Evolutionary conservation across 495 filamentous ascomycete species (phyloP).

Genomic region (Penicillium egyptiacum): DNA sequence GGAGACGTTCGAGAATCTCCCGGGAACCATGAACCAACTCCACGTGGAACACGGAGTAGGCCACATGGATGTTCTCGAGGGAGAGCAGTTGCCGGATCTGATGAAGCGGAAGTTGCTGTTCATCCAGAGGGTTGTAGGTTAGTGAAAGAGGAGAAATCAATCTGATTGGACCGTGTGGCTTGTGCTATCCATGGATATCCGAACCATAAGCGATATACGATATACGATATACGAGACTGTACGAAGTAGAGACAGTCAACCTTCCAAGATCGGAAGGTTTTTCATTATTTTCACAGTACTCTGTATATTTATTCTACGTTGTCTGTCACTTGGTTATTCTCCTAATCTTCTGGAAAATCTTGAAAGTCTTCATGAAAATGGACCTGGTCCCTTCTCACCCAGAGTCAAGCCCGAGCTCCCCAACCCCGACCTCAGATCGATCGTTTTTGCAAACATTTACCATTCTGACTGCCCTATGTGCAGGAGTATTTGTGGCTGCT

Average conservation of each 20-base stretch:
- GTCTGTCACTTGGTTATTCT: background rate
- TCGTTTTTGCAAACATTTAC: background rate
- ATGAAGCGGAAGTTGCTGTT: background rate
- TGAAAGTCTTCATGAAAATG: background rate
- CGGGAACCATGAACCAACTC: background rate
- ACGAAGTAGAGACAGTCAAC: background rate
- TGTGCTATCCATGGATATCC: background rate
- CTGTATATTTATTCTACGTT: background rate
- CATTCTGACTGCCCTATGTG: slow-evolving; percentile 1
- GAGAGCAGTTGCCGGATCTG: background rate
- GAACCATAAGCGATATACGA: background rate
- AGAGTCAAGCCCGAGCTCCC: background rate
- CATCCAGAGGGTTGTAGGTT: background rate
- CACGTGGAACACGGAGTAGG: background rate
- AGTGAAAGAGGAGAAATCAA: background rate
- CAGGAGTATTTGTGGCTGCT: slow-evolving; percentile 51
- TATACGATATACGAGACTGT: background rate
- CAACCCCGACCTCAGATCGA: background rate
- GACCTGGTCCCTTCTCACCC: background rate
- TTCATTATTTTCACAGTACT: background rate
- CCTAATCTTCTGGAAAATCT: background rate
- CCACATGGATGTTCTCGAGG: slow-evolving; percentile 1
- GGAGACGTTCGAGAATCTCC: background rate
- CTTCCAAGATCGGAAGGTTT: background rate
- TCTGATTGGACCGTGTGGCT: too few species aligned